These are phyloP conservation scores for Mycosarcoma mackinlayi DNA, from an alignment of 1,284 basidiomycete genomes.

Conservation along the genomic window DNA sequence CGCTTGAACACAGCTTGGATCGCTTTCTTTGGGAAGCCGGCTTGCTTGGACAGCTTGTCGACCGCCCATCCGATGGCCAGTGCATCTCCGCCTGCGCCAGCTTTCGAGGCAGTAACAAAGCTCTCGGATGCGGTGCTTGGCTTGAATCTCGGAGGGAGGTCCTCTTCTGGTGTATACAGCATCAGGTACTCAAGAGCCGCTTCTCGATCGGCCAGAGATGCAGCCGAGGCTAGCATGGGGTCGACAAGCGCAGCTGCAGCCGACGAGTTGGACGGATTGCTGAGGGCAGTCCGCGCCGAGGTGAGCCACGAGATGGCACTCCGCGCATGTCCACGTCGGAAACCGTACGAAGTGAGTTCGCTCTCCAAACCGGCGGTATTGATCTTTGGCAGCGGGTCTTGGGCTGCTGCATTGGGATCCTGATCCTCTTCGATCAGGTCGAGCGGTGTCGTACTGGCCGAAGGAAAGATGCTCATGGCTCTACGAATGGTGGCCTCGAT, in stretches of 20 bases:
- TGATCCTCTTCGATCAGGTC: conserved; percentile 42
- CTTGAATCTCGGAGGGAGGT: conserved; percentile 73
- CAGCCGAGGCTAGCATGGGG: conserved; percentile 56
- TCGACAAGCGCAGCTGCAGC: conserved; percentile 26
- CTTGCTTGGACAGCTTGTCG: conserved; percentile 83
- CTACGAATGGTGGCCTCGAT: conserved; percentile 86
- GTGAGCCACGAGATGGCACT: conserved; percentile 59
- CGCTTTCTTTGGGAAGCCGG: conserved; percentile 81
- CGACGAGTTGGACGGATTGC: conserved; percentile 12
- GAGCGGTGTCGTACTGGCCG: conserved; percentile 39
- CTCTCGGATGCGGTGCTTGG: conserved; percentile 75
- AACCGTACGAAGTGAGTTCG: conserved; percentile 61
- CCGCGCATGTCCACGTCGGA: conserved; percentile 60
- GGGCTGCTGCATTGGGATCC: conserved; percentile 6
- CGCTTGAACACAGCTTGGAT: conserved; percentile 74
- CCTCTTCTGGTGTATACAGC: conserved; percentile 81
- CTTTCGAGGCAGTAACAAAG: conserved; percentile 74
- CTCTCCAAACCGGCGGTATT: conserved; percentile 44
- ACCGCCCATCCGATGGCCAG: conserved; percentile 83
- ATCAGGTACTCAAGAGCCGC: conserved; percentile 81
- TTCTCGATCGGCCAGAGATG: conserved; percentile 70
- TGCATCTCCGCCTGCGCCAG: conserved; percentile 71
- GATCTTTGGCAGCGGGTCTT: conserved; percentile 17
- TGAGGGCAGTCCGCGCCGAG: conserved; percentile 47
- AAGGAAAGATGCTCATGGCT: conserved; percentile 70